phyloP scores from a whole-genome alignment of 352 stramenopile genomes.

The Pythium aristosporum region DNA sequence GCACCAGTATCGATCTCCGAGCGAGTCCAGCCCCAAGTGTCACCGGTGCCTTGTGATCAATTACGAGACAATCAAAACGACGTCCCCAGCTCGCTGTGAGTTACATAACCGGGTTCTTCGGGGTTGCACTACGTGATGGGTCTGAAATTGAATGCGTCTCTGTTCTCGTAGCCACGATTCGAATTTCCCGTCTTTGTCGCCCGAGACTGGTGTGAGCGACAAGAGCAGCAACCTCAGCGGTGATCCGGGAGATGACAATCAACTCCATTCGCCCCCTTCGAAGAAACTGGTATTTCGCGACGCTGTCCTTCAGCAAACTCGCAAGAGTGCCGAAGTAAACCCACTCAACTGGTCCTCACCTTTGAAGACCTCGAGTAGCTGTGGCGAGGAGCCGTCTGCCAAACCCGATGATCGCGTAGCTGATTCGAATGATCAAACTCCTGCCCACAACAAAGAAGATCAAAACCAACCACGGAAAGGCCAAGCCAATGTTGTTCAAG shows the following conservation, averaged over 20 bases:
- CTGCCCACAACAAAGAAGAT: background rate
- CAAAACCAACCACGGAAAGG: background rate
- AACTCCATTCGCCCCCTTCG: conserved; percentile 5
- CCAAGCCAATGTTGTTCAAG: background rate
- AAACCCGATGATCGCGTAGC: no score
- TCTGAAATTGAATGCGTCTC: background rate
- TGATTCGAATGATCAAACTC: conserved; percentile 1
- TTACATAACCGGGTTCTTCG: background rate
- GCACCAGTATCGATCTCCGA: background rate
- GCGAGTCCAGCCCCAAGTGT: background rate
- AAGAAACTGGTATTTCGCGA: conserved; percentile 55
- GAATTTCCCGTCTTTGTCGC: conserved; percentile 21
- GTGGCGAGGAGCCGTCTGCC: conserved; percentile 12
- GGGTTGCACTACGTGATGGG: background rate
- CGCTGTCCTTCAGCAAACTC: conserved; percentile 45
- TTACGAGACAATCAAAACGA: background rate
- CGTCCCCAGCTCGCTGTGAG: conserved; percentile 7
- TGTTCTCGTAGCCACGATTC: conserved; percentile 8
- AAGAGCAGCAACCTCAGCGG: background rate
- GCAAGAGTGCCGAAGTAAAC: conserved; percentile 1
- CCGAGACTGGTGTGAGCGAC: background rate
- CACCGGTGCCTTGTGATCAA: background rate
- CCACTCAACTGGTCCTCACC: conserved; percentile 1
- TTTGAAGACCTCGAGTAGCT: conserved; percentile 5
- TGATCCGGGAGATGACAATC: background rate